phyloP scores from a whole-genome alignment of 768 basidiomycete species.

The Strobilomyces dryophilus region DNA sequence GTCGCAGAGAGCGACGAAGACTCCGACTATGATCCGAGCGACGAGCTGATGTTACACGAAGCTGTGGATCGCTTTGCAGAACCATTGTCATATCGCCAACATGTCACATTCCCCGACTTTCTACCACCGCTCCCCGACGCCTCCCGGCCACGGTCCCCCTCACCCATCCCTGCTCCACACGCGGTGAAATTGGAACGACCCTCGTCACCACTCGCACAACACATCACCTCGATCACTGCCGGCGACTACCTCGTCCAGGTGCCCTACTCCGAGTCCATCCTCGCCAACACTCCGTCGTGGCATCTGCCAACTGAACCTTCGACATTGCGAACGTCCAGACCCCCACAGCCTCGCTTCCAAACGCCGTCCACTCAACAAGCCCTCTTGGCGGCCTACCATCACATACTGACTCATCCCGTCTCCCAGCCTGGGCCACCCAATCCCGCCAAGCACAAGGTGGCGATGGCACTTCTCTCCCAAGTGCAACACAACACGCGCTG shows the following conservation, averaged over 20 bases:
- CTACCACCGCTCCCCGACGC: slow-evolving; percentile 35
- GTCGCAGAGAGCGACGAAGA: slow-evolving; percentile 31
- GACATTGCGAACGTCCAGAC: slow-evolving; percentile 16
- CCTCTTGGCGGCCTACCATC: slow-evolving; percentile 67
- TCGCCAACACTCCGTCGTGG: slow-evolving; percentile 62
- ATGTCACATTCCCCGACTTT: slow-evolving; percentile 30
- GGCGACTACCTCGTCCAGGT: slow-evolving; percentile 71
- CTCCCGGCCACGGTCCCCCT: slow-evolving; percentile 24
- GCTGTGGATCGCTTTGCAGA: slow-evolving; percentile 23
- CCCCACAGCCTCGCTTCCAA: slow-evolving; percentile 31
- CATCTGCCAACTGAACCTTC: slow-evolving; percentile 53
- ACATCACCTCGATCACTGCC: slow-evolving; percentile 38
- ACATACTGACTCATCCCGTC: slow-evolving; percentile 70
- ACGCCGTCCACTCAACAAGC: slow-evolving; percentile 61
- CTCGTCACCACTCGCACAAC: slow-evolving; percentile 42
- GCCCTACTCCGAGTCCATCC: slow-evolving; percentile 70
- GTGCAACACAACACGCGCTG: slow-evolving; percentile 57
- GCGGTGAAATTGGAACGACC: slow-evolving; percentile 31
- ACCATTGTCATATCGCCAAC: slow-evolving; percentile 28
- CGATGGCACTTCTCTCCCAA: slow-evolving; percentile 62
- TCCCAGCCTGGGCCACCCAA: slow-evolving; percentile 47
- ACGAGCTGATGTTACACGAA: background rate
- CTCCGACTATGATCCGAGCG: slow-evolving; percentile 28
- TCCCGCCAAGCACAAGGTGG: slow-evolving; percentile 69
- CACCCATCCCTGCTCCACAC: slow-evolving; percentile 36